phyloP scores from a whole-genome alignment of 805 yeast genomes.

The Gaillardinia entomophila region DNA sequence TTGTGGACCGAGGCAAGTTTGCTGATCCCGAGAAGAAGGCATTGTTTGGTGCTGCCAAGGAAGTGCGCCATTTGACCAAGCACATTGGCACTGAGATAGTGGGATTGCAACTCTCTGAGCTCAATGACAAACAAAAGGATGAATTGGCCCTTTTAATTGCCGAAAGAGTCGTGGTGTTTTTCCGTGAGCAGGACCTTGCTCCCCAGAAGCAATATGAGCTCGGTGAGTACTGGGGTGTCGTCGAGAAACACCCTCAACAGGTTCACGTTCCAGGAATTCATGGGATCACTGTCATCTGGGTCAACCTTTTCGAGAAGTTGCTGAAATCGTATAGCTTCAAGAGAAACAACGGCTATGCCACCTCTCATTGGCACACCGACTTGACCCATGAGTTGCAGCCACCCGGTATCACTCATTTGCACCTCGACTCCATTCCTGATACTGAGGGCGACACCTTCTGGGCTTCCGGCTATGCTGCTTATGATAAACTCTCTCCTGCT shows the following conservation, averaged over 20 bases:
- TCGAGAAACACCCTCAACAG: conserved; percentile 13
- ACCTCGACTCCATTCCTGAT: conserved; percentile 16
- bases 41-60: conserved; percentile 34
- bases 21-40: conserved; percentile 35
- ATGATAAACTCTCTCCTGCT: conserved; percentile 49
- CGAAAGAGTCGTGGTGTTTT: conserved; percentile 28
- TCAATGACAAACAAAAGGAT: conserved; percentile 21
- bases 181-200: conserved; percentile 27
- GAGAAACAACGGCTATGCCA: conserved; percentile 8
- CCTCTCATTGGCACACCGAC: conserved; percentile 9
- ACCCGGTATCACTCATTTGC: conserved; percentile 1
- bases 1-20: conserved; percentile 26
- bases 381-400: conserved; percentile 2
- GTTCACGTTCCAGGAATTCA: conserved; percentile 15
- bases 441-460: conserved; percentile 56
- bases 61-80: conserved; percentile 38
- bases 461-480: conserved; percentile 55
- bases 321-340: not conserved
- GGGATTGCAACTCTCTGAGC: conserved; percentile 21
- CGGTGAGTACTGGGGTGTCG: conserved; percentile 14
- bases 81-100: conserved; percentile 27
- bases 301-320: conserved; percentile 4
- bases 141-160: conserved; percentile 28
- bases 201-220: conserved; percentile 13
- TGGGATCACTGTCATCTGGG: conserved; percentile 38